Conservation (phyloP, 352 stramenopile genomes). For the Phytophthora podocarpi region DNA sequence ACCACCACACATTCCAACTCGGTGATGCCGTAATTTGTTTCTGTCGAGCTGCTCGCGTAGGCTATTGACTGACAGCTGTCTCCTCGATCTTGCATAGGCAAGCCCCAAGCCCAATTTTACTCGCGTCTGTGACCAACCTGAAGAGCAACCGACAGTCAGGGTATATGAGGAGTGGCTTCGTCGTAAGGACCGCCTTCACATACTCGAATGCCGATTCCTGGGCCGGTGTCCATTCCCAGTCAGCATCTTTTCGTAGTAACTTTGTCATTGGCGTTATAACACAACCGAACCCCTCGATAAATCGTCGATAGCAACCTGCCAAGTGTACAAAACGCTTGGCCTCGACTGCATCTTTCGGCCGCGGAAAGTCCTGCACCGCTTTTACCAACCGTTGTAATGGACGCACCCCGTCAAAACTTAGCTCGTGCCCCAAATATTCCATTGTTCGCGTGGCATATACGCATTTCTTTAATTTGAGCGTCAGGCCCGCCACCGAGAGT, state of each 20-base stretch:
- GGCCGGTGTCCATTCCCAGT: neutral
- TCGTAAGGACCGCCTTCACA: neutral
- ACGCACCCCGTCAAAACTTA: neutral
- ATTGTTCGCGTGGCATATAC: neutral
- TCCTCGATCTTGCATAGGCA: neutral
- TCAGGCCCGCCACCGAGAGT: neutral
- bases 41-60: neutral
- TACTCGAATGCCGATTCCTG: neutral
- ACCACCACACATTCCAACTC: too few relatives aligned
- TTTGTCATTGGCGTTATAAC: neutral
- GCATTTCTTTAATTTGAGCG: conserved; percentile 3
- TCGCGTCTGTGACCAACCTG: neutral
- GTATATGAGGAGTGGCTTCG: neutral
- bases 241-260: neutral
- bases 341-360: neutral
- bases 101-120: neutral
- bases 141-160: neutral
- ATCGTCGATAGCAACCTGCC: neutral
- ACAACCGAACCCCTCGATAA: neutral
- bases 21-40: too few relatives aligned
- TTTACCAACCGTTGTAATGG: neutral
- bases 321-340: neutral
- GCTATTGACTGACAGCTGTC: neutral
- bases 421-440: neutral
- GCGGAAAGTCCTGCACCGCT: neutral